Percentiles rank a stretch among this genome's conserved stretches.
phyloP scores from a whole-genome alignment of 129 eudicot genomes.

The Helianthus tuberosus region DNA sequence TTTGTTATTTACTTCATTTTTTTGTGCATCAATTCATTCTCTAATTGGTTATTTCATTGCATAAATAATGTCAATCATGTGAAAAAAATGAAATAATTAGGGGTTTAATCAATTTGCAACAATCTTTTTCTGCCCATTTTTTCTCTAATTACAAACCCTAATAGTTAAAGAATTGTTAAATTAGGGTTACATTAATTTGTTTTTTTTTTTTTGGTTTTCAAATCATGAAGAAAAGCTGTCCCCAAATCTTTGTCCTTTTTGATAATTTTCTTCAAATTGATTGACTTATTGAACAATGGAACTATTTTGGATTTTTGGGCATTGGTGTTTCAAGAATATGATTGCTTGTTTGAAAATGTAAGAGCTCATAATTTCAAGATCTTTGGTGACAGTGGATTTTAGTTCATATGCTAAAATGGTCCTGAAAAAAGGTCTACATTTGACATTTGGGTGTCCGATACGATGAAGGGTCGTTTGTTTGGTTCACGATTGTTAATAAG shows the following conservation, averaged over 20 bases:
- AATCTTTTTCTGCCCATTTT: not conserved
- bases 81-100: no score
- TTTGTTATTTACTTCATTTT: not conserved
- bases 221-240: not conserved
- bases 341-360: not conserved
- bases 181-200: not conserved
- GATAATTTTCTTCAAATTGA: not conserved
- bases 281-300: not conserved
- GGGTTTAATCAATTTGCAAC: no score
- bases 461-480: not conserved
- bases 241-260: not conserved
- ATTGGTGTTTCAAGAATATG: not conserved
- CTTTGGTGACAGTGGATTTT: slow-evolving; percentile 8
- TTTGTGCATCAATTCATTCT: not conserved
- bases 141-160: not conserved
- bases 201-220: not conserved
- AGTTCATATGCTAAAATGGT: not conserved
- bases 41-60: not conserved
- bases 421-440: slow-evolving; percentile 7
- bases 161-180: not conserved
- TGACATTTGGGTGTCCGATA: not conserved
- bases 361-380: slow-evolving; percentile 12
- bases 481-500: not conserved
- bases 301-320: not conserved
- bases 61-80: no score